Evolutionary conservation across 495 filamentous ascomycete genomes (phyloP), one percentile per base, ranked within the genome.

Genomic region (Hapsidospora chrysogenum): DNA sequence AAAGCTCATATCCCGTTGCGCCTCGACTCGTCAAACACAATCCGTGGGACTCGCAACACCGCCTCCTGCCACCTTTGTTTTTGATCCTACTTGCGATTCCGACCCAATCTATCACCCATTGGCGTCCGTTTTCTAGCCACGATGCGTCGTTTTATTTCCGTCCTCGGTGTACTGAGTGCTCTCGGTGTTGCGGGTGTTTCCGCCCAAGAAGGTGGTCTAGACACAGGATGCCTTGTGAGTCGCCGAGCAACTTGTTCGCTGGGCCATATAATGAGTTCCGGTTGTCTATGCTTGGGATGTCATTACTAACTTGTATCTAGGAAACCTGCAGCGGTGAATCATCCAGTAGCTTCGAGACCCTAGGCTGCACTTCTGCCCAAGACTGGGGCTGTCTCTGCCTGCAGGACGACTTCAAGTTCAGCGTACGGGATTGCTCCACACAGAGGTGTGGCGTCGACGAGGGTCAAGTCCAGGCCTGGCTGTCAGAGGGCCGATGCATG

Each of bases 381-480:
- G 31, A 33, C 9, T 18, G 18, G 2, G 19, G 27, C 17, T 58
- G 54, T 29, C 28, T 58, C 11, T 58, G 54, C 41, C 14, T 30
- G 23, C 46, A 45, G 3, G 29, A 23, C 13, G 37, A 47, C 15
- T 51, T 40, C 23, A 13, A 19, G 7, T 35, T 35, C 11, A 36
- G 26, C 31, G 27, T 52, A 15, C 30, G 19, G 3, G 48, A 46
- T 23, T 52, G 41, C 39, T 50, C 39, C 1, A 35, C 44, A 7
- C 26, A 27, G 2, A 15, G 18, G 3, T 39, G 37, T 11, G 29
- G 29, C 6, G 21, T 21, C 13, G 26, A 19, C 5, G 33, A 36
- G 6, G 14, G n/a, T n/a, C 21, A 36, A 9, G 22, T 36, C n/a
- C 20, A 27, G 13, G 21, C n/a, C 17, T 36, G 9, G 14, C n/a